Evolutionary conservation across 1,284 basidiomycete species (phyloP).

Genomic region (Tremellales sp.): DNA sequence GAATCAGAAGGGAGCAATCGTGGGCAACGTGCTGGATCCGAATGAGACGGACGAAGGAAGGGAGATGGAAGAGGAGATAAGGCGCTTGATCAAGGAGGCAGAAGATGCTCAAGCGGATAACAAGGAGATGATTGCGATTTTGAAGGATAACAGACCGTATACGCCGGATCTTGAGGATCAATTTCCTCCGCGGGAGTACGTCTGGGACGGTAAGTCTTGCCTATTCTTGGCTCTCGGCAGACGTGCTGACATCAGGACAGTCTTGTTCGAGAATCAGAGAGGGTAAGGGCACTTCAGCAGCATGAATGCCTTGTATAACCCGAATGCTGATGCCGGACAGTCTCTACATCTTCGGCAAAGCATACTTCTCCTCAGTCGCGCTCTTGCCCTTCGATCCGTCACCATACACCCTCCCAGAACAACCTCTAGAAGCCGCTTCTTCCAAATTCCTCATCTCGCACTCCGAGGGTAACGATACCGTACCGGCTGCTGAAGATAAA

Average conservation of each 20-base stretch:
- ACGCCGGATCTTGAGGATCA: conserved; percentile 62
- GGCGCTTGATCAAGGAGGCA: neutral
- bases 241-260: conserved; percentile 14
- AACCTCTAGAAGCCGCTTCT: conserved; percentile 18
- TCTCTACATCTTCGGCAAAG: conserved; percentile 41
- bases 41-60: conserved; percentile 2
- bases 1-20: too few species aligned
- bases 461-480: neutral
- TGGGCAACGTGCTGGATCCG: neutral
- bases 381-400: conserved; percentile 47
- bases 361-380: conserved; percentile 40
- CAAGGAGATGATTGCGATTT: conserved; percentile 7
- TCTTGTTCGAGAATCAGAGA: conserved; percentile 49
- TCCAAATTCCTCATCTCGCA: conserved; percentile 9
- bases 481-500: neutral
- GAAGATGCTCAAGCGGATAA: neutral
- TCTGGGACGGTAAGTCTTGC: conserved; percentile 63
- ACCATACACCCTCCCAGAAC: conserved; percentile 37
- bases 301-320: too few species aligned
- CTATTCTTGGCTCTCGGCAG: neutral
- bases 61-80: neutral
- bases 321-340: conserved; percentile 20
- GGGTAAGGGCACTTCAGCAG: too few species aligned
- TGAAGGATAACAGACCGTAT: conserved; percentile 9
- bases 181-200: conserved; percentile 63